Evolutionary conservation across 495 filamentous ascomycete genomes (phyloP), one percentile per base, ranked within the genome.

Genomic region (Penicillium robsamsonii): DNA sequence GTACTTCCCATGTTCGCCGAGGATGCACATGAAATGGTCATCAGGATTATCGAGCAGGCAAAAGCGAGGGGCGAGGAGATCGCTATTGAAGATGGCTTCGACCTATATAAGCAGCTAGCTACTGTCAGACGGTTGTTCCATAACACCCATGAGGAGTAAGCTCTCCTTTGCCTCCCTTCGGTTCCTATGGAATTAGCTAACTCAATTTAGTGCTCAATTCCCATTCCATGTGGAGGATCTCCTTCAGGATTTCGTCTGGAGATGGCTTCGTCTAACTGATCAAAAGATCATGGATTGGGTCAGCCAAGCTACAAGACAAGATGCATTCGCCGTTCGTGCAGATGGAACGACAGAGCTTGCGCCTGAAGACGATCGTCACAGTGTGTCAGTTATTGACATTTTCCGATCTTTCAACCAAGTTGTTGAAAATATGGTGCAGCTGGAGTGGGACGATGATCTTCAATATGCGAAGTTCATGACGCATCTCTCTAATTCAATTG

Each of bases 391-490:
- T 4, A 89, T 97, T 46, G 95, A 99, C 73, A 89, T 96, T 35
- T 97, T 97, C 70, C 85, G 88, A 55, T 87, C 92, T 2, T 96
- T 97, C 76, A 93, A 93, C 58, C 86, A 96, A 73, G 87, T 87
- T 4, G 81, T 93, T 37, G 90, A 97, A 62, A 89, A 92, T 58
- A 81, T 99, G 47, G 84, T 89, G 24, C 75, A 89, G 55, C 80
- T 99, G 20, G 84, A 91, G 27, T 99, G 95, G 94, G 88, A 91
- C 56, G 87, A 97, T 68, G 90, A 96, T 59, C 78, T 95, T 17
- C 92, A 96, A 56, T 87, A 96, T 61, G 94, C 95, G 20, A 90
- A 91, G 60, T 97, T 97, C 73, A 97, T 96, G 92, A 99, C 95
- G 13, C 83, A 90, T n/a, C 67, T 97, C 17, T 86, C 92, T 13